phyloP scores from a whole-genome alignment of 371 early-diverging fungal species.

The Mortierella sp. region DNA sequence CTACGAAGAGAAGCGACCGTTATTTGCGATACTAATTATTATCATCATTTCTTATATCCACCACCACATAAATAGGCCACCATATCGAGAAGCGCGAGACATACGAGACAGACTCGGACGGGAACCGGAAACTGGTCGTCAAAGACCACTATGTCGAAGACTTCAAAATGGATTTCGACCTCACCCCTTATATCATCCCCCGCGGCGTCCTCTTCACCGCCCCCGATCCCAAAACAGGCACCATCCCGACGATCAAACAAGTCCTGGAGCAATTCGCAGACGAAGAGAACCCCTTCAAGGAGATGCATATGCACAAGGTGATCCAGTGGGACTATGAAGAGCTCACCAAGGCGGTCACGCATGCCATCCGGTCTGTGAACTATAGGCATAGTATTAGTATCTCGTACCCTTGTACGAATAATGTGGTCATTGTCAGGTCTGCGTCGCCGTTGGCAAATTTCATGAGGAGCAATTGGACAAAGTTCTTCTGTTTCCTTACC shows the following conservation, averaged over 20 bases:
- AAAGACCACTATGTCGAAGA: constrained; percentile 17
- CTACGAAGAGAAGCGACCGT: too few species aligned
- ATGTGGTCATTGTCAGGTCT: constrained; percentile 32
- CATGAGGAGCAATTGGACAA: constrained; percentile 47
- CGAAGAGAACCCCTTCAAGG: constrained; percentile 49
- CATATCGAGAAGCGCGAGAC: constrained; percentile 28
- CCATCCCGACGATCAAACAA: constrained; percentile 14
- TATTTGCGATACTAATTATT: background rate
- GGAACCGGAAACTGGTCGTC: constrained; percentile 13
- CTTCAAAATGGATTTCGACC: constrained; percentile 40
- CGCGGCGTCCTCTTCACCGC: constrained; percentile 27
- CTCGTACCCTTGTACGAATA: constrained; percentile 32
- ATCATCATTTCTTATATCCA: background rate
- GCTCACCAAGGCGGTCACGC: constrained; percentile 34
- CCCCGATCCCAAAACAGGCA: constrained; percentile 31
- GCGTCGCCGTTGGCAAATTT: constrained; percentile 34
- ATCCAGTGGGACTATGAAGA: constrained; percentile 48
- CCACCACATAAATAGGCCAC: constrained; percentile 3
- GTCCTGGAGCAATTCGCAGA: constrained; percentile 42
- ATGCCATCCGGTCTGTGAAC: constrained; percentile 35
- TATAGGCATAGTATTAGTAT: constrained; percentile 34
- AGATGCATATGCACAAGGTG: constrained; percentile 42
- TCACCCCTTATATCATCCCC: constrained; percentile 30
- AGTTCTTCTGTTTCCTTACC: constrained; percentile 35
- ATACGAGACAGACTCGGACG: constrained; percentile 26